Evolutionary conservation across 495 filamentous ascomycete genomes (phyloP).

Genomic region (Darksidea phi): DNA sequence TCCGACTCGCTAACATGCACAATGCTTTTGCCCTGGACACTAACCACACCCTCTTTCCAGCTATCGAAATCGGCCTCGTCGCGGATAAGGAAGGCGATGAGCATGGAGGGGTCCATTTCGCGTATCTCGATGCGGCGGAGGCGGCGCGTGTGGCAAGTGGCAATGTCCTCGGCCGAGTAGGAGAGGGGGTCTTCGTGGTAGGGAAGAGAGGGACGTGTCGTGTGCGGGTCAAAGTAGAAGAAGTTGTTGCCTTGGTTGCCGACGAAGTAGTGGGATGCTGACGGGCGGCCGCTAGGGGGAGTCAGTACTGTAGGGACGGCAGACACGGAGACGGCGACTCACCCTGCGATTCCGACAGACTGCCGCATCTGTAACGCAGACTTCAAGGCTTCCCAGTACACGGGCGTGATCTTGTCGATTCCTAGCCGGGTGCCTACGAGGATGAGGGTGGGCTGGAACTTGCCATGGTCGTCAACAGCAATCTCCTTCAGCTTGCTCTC

Average conservation of each 20-base stretch:
- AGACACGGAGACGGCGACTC: conserved; percentile 40
- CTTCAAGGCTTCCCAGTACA: conserved; percentile 88
- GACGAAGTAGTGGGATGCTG: conserved; percentile 93
- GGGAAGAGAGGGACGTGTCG: conserved; percentile 67
- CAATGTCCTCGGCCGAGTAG: conserved; percentile 70
- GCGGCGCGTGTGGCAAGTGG: conserved; percentile 83
- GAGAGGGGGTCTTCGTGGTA: conserved; percentile 50
- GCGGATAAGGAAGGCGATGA: conserved; percentile 90
- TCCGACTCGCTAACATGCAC: conserved; percentile 75
- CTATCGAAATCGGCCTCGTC: conserved; percentile 78
- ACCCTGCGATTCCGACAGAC: conserved; percentile 95
- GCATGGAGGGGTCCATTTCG: conserved; percentile 98
- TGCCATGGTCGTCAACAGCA: conserved; percentile 61
- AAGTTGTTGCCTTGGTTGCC: conserved; percentile 86
- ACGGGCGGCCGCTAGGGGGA: conserved; percentile 73
- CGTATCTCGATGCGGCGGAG: conserved; percentile 76
- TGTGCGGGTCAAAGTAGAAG: conserved; percentile 95
- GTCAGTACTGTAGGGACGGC: conserved; percentile 3
- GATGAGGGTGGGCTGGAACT: conserved; percentile 81
- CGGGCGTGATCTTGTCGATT: conserved; percentile 87
- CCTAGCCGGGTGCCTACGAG: conserved; percentile 84
- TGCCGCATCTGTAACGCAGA: conserved; percentile 78
- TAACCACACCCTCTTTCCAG: conserved; percentile 69
- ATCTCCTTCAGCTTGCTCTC: conserved; percentile 78
- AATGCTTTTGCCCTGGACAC: conserved; percentile 75